Base-by-base conservation (phyloP, 176 grass and related monocot genomes). In the Alopecurus myosuroides region DNA sequence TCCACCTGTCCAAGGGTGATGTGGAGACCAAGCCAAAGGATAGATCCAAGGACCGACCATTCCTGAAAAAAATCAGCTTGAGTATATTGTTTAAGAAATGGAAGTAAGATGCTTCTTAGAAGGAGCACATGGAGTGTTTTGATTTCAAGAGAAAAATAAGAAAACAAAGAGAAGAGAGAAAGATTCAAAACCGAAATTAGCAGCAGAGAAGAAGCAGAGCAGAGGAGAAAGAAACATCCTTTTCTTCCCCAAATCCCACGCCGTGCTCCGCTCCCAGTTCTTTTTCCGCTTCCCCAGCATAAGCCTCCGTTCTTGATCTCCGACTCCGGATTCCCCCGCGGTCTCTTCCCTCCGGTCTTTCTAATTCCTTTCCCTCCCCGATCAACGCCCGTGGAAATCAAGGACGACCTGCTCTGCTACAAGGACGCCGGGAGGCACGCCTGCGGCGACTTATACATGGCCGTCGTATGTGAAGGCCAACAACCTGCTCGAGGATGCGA, bases 391-490 rank as follows among this genome's bases (percentile, higher is more conserved):
- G 11, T 19, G 48, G 3, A 18, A 1, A 68, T 56, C 37, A 78
- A 73, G 85, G 89, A 94, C 42, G 86, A 87, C 12, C 84, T 94
- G 77, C 83, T 94, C 40, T 94, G 92, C 89, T 94, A 92, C 87
- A 94, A 92, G 84, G 92, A 94, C 73, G 70, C 77, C 12, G 92
- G 92, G n/a, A 63, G 60, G 8, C 92, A 94, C 62, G 81, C 85
- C 22, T 81, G 82, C 49, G 92, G 92, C 7, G 92, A 90, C 58
- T 94, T 94, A 85, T 94, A 89, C 66, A 92, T 94, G 90, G 92
- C 92, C 60, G 85, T 94, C 29, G 87, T 88, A n/a, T n/a, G n/a
- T n/a, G 55, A 89, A 94, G 83, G 92, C 92, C 19, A 94, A 94
- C 71, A 88, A 92, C 39, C 52, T 94, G 64, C 57, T 95, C 35